Evolutionary conservation across 306 rosid genomes (phyloP), one percentile per base, ranked within the genome.

Genomic region (Cucurbita moschata): DNA sequence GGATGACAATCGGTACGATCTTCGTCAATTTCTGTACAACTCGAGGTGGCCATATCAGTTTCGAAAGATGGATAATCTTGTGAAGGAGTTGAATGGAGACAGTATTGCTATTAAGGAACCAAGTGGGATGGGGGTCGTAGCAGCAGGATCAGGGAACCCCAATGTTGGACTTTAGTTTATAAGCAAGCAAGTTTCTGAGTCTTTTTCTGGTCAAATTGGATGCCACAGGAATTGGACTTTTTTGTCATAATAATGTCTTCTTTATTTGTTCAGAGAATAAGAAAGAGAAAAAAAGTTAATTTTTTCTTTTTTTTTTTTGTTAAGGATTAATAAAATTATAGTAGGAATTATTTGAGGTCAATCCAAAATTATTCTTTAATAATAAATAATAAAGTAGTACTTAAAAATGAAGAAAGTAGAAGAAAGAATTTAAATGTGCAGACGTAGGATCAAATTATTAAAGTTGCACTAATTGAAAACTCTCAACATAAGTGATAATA

Each of bases 71-170:
- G 99, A 94, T 72, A 87, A 91, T 51, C 87, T 94, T 13, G 97
- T 89, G 1, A 5, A 39, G 7, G 92, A 87, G 79, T 57, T 86
- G 65, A 81, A 86, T 75, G 95, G 79, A 53, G 76, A 87, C 69
- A 79, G 78, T 64, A 78, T 84, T 54, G 82, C 71, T 15, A 47
- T 81, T 79, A 76, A 76, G 61, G 85, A 83, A 64, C 72, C 82
- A 42, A 75, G 87, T 52, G 98, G 98, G 50, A 85, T 93, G 90
- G 96, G 99, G 83, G 97, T 94, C 75, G 88, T 84, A 56, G 96
- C 99, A 65, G 92, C 88, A 39, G 99, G 96, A 81, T 86, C 97
- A 54, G 97, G 97, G 79, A 91, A 94, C 71, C 99, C 97, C 68
- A 89, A 77, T 59, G 96, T 88, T 61, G 97, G 99, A 76, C 43